Conservation (phyloP, 1,139 yeast species). For the Suhomyces terraborum region DNA sequence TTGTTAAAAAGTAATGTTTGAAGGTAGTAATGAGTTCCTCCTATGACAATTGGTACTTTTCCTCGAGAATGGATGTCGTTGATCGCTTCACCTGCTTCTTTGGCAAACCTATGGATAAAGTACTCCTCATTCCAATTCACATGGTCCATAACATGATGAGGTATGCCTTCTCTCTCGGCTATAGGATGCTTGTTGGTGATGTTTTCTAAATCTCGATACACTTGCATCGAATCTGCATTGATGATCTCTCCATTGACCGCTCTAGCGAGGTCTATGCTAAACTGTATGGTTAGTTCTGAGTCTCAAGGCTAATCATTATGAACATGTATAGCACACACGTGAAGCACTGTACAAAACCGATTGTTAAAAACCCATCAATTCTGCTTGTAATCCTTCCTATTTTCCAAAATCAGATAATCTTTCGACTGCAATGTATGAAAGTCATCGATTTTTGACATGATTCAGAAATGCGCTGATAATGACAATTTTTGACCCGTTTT, state of each 20-base stretch:
- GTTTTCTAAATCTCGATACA: conserved; percentile 68
- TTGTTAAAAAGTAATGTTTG: conserved; percentile 75
- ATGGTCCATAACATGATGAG: conserved; percentile 88
- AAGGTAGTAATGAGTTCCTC: conserved; percentile 94
- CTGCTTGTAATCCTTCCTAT: too few species aligned
- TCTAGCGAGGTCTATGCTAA: conserved; percentile 77
- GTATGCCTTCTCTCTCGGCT: conserved; percentile 67
- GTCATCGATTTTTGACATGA: not conserved
- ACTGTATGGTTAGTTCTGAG: conserved; percentile 28
- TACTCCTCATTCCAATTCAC: conserved; percentile 80
- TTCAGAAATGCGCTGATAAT: not conserved
- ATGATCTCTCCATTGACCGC: conserved; percentile 84
- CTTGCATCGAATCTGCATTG: conserved; percentile 97
- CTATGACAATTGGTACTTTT: conserved; percentile 84
- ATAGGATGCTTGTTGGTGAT: conserved; percentile 93
- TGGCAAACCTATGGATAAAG: conserved; percentile 75
- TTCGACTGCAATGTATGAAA: too few species aligned
- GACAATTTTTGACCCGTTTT: not conserved
- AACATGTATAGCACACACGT: too few species aligned
- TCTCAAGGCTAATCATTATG: not conserved
- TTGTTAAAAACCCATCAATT: too few species aligned
- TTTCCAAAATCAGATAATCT: too few species aligned
- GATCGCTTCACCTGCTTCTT: conserved; percentile 64
- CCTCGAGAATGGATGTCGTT: conserved; percentile 67
- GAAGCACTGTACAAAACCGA: too few species aligned